Conservation (phyloP, 2,329 filamentous ascomycete genomes). For the Ascochyta fabae region DNA sequence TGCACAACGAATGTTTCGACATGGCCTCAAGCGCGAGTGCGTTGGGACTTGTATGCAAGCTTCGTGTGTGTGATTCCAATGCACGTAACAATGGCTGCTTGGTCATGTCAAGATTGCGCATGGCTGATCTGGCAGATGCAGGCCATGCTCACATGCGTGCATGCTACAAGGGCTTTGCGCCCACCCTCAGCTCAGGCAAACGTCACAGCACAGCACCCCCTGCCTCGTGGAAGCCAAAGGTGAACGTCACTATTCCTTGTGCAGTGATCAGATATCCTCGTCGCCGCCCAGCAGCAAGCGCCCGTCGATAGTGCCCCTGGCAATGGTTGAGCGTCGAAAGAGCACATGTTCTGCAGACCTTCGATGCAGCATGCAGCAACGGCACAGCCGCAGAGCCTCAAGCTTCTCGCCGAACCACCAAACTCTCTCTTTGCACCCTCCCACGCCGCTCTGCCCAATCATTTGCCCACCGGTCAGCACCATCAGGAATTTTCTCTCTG, state of each 20-base stretch:
- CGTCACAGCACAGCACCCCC: background rate
- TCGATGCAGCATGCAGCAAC: slow-evolving; percentile 15
- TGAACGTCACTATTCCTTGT: background rate
- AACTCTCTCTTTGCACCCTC: background rate
- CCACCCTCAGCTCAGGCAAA: background rate
- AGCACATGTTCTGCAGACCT: slow-evolving; percentile 15
- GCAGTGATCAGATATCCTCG: background rate
- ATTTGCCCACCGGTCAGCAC: slow-evolving; percentile 9
- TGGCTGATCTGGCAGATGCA: background rate
- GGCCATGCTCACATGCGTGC: background rate
- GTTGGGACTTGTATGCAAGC: no score
- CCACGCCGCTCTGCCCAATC: slow-evolving; percentile 4
- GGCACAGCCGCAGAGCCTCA: slow-evolving; percentile 17
- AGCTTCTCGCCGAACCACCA: slow-evolving; percentile 10
- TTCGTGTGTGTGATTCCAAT: no score
- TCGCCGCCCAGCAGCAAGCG: background rate
- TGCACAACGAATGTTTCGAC: slow-evolving; percentile 1
- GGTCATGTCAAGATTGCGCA: background rate
- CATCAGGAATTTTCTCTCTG: slow-evolving; percentile 11
- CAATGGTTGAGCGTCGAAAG: slow-evolving; percentile 3
- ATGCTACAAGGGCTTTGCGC: background rate
- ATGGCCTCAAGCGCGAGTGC: background rate
- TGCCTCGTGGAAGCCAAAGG: background rate
- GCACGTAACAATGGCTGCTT: background rate
- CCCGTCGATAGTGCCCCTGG: background rate